Percentiles rank a stretch among this genome's conserved stretches.
Evolutionary conservation across 169 alveolate species (phyloP).

Genomic region (Theileria parva): DNA sequence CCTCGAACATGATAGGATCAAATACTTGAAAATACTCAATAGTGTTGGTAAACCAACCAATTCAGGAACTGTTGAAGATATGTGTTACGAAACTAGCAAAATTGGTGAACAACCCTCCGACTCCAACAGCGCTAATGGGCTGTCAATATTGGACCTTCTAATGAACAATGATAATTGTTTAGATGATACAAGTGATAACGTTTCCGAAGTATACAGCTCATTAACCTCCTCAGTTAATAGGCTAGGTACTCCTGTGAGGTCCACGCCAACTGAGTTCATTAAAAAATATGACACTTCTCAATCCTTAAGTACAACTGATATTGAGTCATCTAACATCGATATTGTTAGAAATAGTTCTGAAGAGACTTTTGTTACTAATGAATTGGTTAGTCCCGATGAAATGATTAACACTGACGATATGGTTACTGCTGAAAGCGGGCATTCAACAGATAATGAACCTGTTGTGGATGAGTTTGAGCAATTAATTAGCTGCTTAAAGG

Average conservation of each 20-base stretch:
- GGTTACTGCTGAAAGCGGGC: not conserved
- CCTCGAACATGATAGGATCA: not conserved
- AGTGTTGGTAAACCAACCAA: not conserved
- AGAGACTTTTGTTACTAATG: not conserved
- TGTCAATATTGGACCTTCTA: not conserved
- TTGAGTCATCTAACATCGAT: not conserved
- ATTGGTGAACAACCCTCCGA: not conserved
- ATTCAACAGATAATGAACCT: not conserved
- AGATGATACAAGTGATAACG: not conserved
- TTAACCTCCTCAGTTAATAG: not conserved
- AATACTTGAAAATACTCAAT: not conserved
- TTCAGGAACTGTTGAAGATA: not conserved
- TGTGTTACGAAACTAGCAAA: not conserved
- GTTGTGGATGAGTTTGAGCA: not conserved
- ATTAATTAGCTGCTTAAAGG: not conserved
- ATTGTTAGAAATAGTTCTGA: not conserved
- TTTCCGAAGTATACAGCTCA: not conserved
- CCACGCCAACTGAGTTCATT: not conserved
- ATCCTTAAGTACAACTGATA: slow-evolving; percentile 1
- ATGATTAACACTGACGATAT: not conserved
- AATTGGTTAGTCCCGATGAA: not conserved
- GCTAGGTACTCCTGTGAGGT: not conserved
- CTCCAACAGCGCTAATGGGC: not conserved
- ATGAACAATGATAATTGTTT: slow-evolving; percentile 6
- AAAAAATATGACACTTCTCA: not conserved